Percentiles rank a stretch among this genome's conserved stretches.
Evolutionary conservation across 495 filamentous ascomycete genomes (phyloP).

Genomic region (Copromyces sp.): DNA sequence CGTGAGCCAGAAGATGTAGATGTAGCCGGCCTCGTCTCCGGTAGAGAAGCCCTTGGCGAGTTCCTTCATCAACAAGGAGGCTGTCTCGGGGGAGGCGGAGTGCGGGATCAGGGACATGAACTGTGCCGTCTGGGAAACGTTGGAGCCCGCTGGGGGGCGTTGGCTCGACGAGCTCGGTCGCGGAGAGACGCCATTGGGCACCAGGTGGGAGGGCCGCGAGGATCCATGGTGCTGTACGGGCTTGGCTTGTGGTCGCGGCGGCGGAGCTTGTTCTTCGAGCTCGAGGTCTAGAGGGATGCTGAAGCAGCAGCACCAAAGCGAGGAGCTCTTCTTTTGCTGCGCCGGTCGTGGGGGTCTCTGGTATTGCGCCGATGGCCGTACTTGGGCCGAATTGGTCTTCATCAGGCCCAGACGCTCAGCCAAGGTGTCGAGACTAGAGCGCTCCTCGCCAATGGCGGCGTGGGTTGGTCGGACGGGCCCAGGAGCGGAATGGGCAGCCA

Average conservation of each 20-base stretch:
- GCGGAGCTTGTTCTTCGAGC: conserved; percentile 26
- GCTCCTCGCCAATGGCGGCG: conserved; percentile 38
- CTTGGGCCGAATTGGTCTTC: conserved; percentile 15
- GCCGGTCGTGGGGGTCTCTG: conserved; percentile 19
- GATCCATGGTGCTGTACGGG: conserved; percentile 28
- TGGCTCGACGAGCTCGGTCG: conserved; percentile 17
- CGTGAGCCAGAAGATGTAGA: conserved; percentile 95
- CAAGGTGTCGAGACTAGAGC: conserved; percentile 74
- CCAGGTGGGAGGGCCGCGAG: conserved; percentile 10
- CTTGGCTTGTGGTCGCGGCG: conserved; percentile 27
- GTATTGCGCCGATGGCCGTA: conserved; percentile 9
- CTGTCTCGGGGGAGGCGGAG: conserved; percentile 50
- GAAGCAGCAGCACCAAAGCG: conserved; percentile 35
- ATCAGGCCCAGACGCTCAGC: conserved; percentile 67
- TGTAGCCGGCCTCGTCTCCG: conserved; percentile 79
- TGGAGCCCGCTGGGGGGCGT: conserved; percentile 10
- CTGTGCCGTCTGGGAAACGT: conserved; percentile 38
- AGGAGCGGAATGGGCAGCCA: conserved; percentile 32
- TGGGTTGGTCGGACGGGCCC: conserved; percentile 20
- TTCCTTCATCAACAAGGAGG: conserved; percentile 57
- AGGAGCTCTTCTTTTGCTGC: conserved; percentile 20
- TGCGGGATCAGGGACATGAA: conserved; percentile 59
- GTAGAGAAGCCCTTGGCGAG: conserved; percentile 71
- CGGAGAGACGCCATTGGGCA: not conserved
- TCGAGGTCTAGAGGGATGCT: conserved; percentile 14